A percentile compares a stretch with the other conserved stretches of the same genome.
Evolutionary conservation across 2,329 filamentous ascomycete species (phyloP).

Genomic region (Penicillium sp.): DNA sequence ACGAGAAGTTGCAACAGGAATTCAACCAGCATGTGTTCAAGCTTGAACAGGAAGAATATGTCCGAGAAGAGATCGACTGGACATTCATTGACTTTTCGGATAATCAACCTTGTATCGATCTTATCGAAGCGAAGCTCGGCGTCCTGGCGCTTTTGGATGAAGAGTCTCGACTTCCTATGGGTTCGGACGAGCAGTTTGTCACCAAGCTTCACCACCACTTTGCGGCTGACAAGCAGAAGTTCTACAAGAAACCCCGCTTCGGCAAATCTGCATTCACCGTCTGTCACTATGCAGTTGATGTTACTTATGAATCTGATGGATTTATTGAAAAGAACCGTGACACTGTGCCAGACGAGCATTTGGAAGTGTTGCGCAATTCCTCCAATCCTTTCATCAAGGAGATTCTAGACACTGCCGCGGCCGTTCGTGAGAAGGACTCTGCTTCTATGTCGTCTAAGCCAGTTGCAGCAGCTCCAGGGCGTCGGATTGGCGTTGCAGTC

Average conservation of each 20-base stretch:
- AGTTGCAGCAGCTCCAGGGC: constrained; percentile 64
- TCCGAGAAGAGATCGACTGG: constrained; percentile 96
- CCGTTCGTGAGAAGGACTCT: constrained; percentile 84
- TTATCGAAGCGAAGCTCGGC: constrained; percentile 96
- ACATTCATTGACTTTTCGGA: constrained; percentile 99
- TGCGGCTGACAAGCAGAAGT: constrained; percentile 82
- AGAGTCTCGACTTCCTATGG: constrained; percentile 94
- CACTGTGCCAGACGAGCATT: constrained; percentile 96
- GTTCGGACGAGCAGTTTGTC: constrained; percentile 93
- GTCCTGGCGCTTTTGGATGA: constrained; percentile 90
- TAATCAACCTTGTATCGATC: constrained; percentile 97
- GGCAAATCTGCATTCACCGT: constrained; percentile 97
- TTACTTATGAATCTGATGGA: constrained; percentile 97
- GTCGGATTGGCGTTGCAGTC: constrained; percentile 85
- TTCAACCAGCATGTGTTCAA: constrained; percentile 99
- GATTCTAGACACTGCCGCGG: constrained; percentile 79
- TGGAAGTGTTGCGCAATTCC: constrained; percentile 83
- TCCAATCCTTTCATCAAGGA: constrained; percentile 80
- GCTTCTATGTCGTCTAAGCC: constrained; percentile 68
- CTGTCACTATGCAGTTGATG: constrained; percentile 96
- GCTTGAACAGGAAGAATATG: constrained; percentile 96
- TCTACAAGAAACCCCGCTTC: constrained; percentile 98
- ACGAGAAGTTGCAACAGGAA: constrained; percentile 97
- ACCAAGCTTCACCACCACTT: constrained; percentile 96
- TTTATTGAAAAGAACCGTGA: constrained; percentile 99